These are phyloP conservation scores for Tolypocladium tropicale DNA, from an alignment of 2,329 filamentous ascomycete species.

Conservation along the genomic window DNA sequence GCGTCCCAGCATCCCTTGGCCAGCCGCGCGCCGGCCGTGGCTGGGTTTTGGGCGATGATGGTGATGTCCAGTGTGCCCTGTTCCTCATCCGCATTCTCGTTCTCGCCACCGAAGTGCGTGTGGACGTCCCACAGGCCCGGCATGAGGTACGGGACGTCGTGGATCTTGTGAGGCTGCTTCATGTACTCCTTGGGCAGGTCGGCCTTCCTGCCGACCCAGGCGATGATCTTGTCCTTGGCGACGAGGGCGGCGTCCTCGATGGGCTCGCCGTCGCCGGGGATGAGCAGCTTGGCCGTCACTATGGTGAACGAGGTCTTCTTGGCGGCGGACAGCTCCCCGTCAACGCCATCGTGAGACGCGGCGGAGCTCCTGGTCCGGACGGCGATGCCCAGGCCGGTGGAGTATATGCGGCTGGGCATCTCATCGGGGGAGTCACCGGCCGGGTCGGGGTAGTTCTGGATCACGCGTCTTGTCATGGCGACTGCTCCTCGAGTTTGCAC, in stretches of 20 bases:
- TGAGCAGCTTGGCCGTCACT: conserved; percentile 21
- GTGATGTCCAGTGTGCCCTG: conserved; percentile 13
- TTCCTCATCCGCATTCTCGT: conserved; percentile 7
- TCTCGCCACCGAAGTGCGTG: conserved; percentile 31
- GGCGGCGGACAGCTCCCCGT: not conserved
- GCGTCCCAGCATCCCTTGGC: conserved; percentile 27
- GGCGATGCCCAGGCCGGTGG: conserved; percentile 17
- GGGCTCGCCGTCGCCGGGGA: conserved; percentile 25
- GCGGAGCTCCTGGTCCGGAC: conserved; percentile 7
- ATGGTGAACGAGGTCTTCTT: conserved; percentile 21
- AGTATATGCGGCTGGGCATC: conserved; percentile 10
- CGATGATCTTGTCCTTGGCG: conserved; percentile 23
- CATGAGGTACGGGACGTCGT: conserved; percentile 30
- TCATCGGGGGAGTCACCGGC: not conserved
- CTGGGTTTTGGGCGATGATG: conserved; percentile 18
- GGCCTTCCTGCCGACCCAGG: conserved; percentile 22
- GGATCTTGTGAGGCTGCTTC: conserved; percentile 12
- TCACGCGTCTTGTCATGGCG: conserved; percentile 1
- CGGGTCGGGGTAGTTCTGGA: not conserved
- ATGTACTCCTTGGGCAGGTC: conserved; percentile 20
- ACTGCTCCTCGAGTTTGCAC: not conserved
- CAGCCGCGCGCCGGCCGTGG: conserved; percentile 25
- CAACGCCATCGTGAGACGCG: not conserved
- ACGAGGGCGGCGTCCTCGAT: conserved; percentile 21
- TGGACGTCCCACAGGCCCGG: conserved; percentile 44